Conservation (phyloP, 164 flowering plant genomes). For the Aristolochia fimbriata region DNA sequence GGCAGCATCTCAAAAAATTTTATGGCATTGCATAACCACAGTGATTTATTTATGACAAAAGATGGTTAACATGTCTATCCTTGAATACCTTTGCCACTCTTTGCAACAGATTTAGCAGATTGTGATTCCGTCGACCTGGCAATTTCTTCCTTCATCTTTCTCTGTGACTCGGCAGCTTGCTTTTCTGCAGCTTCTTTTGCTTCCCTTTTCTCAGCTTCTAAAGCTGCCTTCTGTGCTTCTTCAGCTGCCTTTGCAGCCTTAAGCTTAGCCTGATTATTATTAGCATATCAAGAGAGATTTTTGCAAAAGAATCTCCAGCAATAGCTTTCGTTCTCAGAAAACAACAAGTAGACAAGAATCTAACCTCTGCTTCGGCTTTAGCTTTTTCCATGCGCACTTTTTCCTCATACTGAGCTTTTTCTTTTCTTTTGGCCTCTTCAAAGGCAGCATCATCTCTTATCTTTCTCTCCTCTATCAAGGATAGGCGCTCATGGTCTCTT, state of each 20-base stretch:
- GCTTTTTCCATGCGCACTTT: slow-evolving; percentile 58
- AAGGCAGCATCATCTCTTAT: slow-evolving; percentile 75
- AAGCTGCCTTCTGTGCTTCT: slow-evolving; percentile 44
- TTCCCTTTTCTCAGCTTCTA: slow-evolving; percentile 58
- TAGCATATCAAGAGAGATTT: background rate
- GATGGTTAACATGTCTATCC: too few species aligned
- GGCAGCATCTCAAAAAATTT: too few species aligned
- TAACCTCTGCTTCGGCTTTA: slow-evolving; percentile 68
- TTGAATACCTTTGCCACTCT: too few species aligned
- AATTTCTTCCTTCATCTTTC: slow-evolving; percentile 10
- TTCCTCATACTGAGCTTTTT: slow-evolving; percentile 65
- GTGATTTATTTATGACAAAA: too few species aligned
- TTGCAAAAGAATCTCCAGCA: background rate
- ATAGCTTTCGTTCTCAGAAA: background rate
- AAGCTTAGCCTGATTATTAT: slow-evolving; percentile 35
- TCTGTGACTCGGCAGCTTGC: slow-evolving; percentile 26
- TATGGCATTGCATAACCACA: too few species aligned
- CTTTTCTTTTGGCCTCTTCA: slow-evolving; percentile 83
- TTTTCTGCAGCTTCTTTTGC: slow-evolving; percentile 61
- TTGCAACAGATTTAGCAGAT: background rate
- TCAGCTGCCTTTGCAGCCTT: slow-evolving; percentile 46
- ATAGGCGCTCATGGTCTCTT: slow-evolving; percentile 67
- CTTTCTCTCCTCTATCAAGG: slow-evolving; percentile 79
- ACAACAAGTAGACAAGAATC: background rate
- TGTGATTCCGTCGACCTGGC: background rate